Conservation (phyloP, 1,284 basidiomycete species). For the Moniliophthora roreri region DNA sequence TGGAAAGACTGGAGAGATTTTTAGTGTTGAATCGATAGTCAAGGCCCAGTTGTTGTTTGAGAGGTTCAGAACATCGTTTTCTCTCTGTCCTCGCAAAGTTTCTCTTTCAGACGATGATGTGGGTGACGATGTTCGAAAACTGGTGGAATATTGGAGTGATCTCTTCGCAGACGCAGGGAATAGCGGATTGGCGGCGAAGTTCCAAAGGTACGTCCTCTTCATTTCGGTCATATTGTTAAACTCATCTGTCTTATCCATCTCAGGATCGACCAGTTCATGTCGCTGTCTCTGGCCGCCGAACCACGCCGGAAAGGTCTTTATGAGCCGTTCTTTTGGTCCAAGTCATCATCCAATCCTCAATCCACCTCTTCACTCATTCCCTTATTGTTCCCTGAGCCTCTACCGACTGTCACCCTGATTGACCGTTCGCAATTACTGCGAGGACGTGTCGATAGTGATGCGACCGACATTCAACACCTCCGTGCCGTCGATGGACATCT, state of each 20-base stretch:
- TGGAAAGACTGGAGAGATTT: constrained; percentile 39
- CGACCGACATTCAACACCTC: constrained; percentile 56
- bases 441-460: constrained; percentile 64
- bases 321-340: constrained; percentile 73
- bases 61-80: constrained; percentile 48
- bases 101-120: constrained; percentile 28
- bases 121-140: constrained; percentile 48
- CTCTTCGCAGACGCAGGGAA: constrained; percentile 44
- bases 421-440: constrained; percentile 63
- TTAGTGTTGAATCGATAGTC: constrained; percentile 39
- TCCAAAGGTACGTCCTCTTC: constrained; percentile 50
- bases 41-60: constrained; percentile 51
- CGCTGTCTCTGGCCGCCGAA: constrained; percentile 73
- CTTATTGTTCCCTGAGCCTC: constrained; percentile 70
- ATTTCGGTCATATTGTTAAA: constrained; percentile 8
- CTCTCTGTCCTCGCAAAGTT: constrained; percentile 46
- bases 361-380: constrained; percentile 59
- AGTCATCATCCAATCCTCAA: constrained; percentile 36
- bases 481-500: constrained; percentile 40
- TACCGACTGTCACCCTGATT: constrained; percentile 65
- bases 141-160: constrained; percentile 56
- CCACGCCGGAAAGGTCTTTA: constrained; percentile 68
- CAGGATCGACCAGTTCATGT: constrained; percentile 79
- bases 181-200: constrained; percentile 51
- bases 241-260: constrained; percentile 9